Evolutionary conservation across 345 rosid genomes (phyloP).

Genomic region (Dipteronia dyeriana): DNA sequence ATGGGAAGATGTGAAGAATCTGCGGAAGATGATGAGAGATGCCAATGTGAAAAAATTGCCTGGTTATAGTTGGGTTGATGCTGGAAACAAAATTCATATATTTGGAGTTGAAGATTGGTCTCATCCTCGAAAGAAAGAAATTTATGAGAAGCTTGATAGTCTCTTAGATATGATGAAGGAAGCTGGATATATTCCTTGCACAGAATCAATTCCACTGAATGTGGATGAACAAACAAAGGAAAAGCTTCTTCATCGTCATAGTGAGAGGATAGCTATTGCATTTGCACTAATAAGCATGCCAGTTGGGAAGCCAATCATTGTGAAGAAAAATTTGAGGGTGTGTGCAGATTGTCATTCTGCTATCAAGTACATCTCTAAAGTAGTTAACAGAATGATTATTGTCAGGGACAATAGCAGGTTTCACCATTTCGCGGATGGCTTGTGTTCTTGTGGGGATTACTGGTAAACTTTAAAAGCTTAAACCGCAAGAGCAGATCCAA

Average conservation of each 20-base stretch:
- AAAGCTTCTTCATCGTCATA: conserved; percentile 16
- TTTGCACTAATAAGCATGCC: conserved; percentile 12
- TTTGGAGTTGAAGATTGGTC: conserved; percentile 14
- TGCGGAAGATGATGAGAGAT: conserved; percentile 16
- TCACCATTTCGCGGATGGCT: conserved; percentile 13
- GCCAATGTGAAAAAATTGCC: conserved; percentile 13
- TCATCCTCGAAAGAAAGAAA: conserved; percentile 12
- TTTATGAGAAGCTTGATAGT: background rate
- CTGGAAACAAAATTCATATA: conserved; percentile 11
- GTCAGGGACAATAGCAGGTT: conserved; percentile 16
- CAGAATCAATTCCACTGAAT: background rate
- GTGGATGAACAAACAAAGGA: background rate
- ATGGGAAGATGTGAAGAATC: conserved; percentile 17
- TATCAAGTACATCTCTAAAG: conserved; percentile 15
- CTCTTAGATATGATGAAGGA: conserved; percentile 11
- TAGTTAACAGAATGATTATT: background rate
- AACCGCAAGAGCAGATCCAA: background rate
- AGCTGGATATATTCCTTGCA: conserved; percentile 12
- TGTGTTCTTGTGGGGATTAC: conserved; percentile 8
- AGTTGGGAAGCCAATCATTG: conserved; percentile 9
- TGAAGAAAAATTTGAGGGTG: conserved; percentile 10
- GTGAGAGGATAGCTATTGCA: conserved; percentile 16
- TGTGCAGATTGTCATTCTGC: conserved; percentile 15
- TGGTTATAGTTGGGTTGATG: conserved; percentile 20
- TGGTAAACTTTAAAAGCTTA: background rate